phyloP scores from a whole-genome alignment of 2,329 filamentous ascomycete genomes.

The Magnaporthales sp. region DNA sequence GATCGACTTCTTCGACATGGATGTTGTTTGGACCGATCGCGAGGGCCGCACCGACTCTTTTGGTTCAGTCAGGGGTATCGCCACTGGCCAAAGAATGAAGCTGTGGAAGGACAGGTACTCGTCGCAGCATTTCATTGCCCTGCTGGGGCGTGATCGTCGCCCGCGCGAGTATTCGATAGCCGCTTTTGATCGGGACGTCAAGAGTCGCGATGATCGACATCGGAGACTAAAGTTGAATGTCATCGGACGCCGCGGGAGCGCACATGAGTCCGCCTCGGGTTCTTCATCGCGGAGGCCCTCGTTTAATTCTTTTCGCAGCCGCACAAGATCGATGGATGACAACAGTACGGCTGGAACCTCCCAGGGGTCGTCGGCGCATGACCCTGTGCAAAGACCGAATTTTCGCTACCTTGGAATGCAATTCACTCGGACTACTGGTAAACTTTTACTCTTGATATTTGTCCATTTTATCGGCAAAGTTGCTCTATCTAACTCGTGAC shows the following conservation, averaged over 20 bases:
- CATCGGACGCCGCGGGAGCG: slow-evolving; percentile 27
- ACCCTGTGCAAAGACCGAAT: slow-evolving; percentile 22
- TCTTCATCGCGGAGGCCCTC: slow-evolving; percentile 28
- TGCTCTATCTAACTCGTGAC: not conserved
- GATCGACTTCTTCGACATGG: slow-evolving; percentile 41
- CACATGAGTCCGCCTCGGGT: slow-evolving; percentile 22
- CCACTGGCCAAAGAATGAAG: slow-evolving; percentile 42
- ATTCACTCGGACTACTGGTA: slow-evolving; percentile 38
- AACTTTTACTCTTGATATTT: slow-evolving; percentile 7
- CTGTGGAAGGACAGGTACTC: slow-evolving; percentile 41
- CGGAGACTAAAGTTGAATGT: slow-evolving; percentile 35
- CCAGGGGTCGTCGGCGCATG: slow-evolving; percentile 35
- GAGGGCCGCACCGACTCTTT: slow-evolving; percentile 40
- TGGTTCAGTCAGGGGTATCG: slow-evolving; percentile 40
- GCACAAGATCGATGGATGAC: slow-evolving; percentile 41
- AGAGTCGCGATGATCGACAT: slow-evolving; percentile 35
- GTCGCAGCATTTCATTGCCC: slow-evolving; percentile 35
- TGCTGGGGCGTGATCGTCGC: slow-evolving; percentile 37
- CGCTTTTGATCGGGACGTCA: slow-evolving; percentile 36
- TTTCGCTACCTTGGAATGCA: slow-evolving; percentile 41
- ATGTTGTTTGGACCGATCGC: slow-evolving; percentile 42
- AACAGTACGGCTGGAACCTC: slow-evolving; percentile 56
- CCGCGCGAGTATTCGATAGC: slow-evolving; percentile 40
- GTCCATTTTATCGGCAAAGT: not conserved
- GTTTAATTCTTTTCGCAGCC: slow-evolving; percentile 31